A percentile compares a stretch with the other conserved stretches of the same genome.
Evolutionary conservation across 495 filamentous ascomycete species (phyloP).

Genomic region (Penicillium pulvis): DNA sequence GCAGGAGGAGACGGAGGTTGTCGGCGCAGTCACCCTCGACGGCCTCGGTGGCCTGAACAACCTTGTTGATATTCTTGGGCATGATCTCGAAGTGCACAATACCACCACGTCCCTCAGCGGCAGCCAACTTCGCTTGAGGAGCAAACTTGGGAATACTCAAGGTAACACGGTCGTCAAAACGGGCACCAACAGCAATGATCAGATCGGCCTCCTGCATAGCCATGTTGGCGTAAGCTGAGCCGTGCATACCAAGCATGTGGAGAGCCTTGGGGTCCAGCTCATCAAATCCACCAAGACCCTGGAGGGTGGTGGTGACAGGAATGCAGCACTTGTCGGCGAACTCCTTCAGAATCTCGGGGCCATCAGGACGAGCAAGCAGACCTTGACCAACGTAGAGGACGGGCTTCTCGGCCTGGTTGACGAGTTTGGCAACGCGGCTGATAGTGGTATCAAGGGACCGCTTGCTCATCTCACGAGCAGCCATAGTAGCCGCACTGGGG

Average conservation of each 20-base stretch:
- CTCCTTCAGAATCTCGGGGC: slow-evolving; percentile 56
- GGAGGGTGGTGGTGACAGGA: slow-evolving; percentile 66
- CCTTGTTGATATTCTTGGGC: slow-evolving; percentile 69
- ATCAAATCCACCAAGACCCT: slow-evolving; percentile 64
- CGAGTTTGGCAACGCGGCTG: slow-evolving; percentile 52
- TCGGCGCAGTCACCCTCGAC: slow-evolving; percentile 61
- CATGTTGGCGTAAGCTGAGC: slow-evolving; percentile 65
- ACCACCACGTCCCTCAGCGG: slow-evolving; percentile 58
- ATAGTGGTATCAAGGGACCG: slow-evolving; percentile 53
- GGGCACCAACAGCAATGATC: slow-evolving; percentile 63
- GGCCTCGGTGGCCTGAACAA: slow-evolving; percentile 62
- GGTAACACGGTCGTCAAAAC: slow-evolving; percentile 66
- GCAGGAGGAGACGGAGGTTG: slow-evolving; percentile 74
- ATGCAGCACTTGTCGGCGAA: slow-evolving; percentile 59
- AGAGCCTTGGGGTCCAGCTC: slow-evolving; percentile 60
- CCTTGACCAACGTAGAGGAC: slow-evolving; percentile 65
- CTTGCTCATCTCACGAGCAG: slow-evolving; percentile 51
- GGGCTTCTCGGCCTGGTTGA: slow-evolving; percentile 61
- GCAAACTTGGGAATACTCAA: slow-evolving; percentile 56
- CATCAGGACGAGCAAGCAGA: slow-evolving; percentile 52
- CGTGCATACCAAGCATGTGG: slow-evolving; percentile 69
- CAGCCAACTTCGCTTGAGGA: slow-evolving; percentile 57
- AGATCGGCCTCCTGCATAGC: slow-evolving; percentile 67
- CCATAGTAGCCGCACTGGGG: slow-evolving; percentile 58
- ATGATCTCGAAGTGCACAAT: slow-evolving; percentile 68